phyloP scores from a whole-genome alignment of 1,139 yeast genomes.

The Magnusiomyces paraingens region DNA sequence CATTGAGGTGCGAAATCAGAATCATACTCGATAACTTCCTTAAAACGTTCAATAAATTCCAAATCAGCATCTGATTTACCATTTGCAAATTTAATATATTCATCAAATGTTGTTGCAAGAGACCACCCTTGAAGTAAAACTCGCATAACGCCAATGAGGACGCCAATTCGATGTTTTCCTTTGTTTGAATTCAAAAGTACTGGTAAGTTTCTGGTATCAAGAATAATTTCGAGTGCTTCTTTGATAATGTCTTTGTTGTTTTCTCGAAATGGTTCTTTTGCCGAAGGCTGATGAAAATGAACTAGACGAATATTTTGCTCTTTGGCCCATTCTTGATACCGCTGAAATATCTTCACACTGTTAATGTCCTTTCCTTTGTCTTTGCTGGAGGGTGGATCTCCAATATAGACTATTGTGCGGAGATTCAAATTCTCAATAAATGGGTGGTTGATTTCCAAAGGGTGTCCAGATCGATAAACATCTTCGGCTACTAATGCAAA shows the following conservation, averaged over 20 bases:
- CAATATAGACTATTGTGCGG: slow-evolving; percentile 73
- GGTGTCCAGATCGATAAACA: slow-evolving; percentile 88
- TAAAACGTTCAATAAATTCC: slow-evolving; percentile 40
- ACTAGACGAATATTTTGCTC: slow-evolving; percentile 51
- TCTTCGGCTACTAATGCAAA: slow-evolving; percentile 84
- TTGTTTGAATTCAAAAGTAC: slow-evolving; percentile 85
- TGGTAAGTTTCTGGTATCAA: slow-evolving; percentile 74
- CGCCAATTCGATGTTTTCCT: slow-evolving; percentile 93
- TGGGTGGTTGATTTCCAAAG: slow-evolving; percentile 76
- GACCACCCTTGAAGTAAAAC: slow-evolving; percentile 90
- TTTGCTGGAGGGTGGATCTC: slow-evolving; percentile 42
- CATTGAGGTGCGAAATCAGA: slow-evolving; percentile 31
- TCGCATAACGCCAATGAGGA: slow-evolving; percentile 80
- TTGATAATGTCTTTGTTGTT: slow-evolving; percentile 53
- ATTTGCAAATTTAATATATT: slow-evolving; percentile 84
- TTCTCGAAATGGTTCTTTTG: slow-evolving; percentile 66
- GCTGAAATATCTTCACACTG: slow-evolving; percentile 26
- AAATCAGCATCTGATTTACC: slow-evolving; percentile 91
- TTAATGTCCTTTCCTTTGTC: slow-evolving; percentile 42
- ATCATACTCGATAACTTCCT: slow-evolving; percentile 26
- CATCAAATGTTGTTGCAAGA: slow-evolving; percentile 86
- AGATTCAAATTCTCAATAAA: slow-evolving; percentile 63
- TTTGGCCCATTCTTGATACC: slow-evolving; percentile 61
- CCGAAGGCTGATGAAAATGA: slow-evolving; percentile 58
- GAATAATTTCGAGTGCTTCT: slow-evolving; percentile 54